Evolutionary conservation across 306 rosid species (phyloP).

Genomic region (Luffa aegyptiaca): DNA sequence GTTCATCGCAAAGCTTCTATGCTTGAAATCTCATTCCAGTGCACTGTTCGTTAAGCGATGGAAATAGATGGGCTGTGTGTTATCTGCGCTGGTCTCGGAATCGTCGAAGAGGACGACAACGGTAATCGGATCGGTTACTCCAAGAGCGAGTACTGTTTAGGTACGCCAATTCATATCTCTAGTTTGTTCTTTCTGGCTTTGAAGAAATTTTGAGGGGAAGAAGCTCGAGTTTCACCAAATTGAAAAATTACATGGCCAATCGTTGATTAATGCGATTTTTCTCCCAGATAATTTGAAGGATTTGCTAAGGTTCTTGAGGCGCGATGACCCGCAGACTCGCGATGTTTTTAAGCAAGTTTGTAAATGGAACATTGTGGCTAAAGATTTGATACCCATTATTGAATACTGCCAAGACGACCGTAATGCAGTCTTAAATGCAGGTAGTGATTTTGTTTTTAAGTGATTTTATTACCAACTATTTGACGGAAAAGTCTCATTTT

Average conservation of each 20-base stretch:
- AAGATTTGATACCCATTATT: constrained; percentile 69
- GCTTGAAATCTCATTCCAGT: background rate
- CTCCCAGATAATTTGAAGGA: constrained; percentile 77
- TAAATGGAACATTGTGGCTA: constrained; percentile 64
- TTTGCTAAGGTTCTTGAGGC: constrained; percentile 81
- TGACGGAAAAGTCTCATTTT: background rate
- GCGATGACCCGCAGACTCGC: constrained; percentile 77
- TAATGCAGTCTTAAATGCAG: constrained; percentile 65
- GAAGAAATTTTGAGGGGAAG: background rate
- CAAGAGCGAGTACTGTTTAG: constrained; percentile 64
- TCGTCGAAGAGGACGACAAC: constrained; percentile 39
- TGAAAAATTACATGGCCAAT: background rate
- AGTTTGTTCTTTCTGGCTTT: background rate
- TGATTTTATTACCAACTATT: background rate
- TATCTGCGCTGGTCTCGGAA: constrained; percentile 69
- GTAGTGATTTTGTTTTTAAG: constrained; percentile 15
- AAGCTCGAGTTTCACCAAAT: background rate
- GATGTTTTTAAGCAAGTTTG: constrained; percentile 87
- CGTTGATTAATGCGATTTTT: background rate
- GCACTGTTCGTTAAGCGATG: constrained; percentile 18
- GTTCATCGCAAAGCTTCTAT: background rate
- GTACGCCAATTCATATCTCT: constrained; percentile 20
- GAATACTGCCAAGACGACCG: constrained; percentile 59
- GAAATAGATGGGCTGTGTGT: constrained; percentile 66
- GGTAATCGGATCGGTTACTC: constrained; percentile 52